Evolutionary conservation across 805 yeast genomes (phyloP), one percentile per base, ranked within the genome.

Genomic region (Yarrowia keelungensis): DNA sequence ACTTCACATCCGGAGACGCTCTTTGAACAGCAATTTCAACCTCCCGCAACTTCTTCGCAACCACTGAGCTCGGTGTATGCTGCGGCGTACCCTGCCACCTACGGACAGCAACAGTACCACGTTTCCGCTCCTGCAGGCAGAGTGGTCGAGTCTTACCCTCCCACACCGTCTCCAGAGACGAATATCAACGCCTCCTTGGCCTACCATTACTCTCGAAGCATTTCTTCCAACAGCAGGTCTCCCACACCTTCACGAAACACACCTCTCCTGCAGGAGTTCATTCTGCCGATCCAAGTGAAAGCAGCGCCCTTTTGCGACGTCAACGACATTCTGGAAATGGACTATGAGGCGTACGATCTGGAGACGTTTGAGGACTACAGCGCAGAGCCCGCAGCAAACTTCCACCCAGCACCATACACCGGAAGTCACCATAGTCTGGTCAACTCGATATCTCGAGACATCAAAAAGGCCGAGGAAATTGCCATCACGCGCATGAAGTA

Each of bases 401-500:
- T 62, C 38, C 46, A 36, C 12, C 67, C 67, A 2, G 67, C 67
- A 1, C 67, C 67, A 15, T 62, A 49, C 46, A 62, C 45, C 2
- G 65, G 65, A 5, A 16, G n/a, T 11, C 47, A 22, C n/a, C 22
- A 42, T 5, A 43, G 49, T 15, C n/a, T 56, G 41, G 41, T 56
- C 3, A 16, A 16, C 26, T 56, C 64, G 41, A 43, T 41, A 56
- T 43, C 49, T 2, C 51, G 65, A 1, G 65, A 59, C 35, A 35
- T 59, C 14, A 59, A 59, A n/a, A 59, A 45, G 42, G 65, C 65
- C 8, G 65, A 59, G 38, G 65, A 59, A n/a, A 59, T 59, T 15
- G 65, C 65, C 10, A 59, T 59, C 51, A 59, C 65, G 9, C 51
- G 65, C 16, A 59, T 59, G 65, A 59, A 45, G 51, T 59, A 59